Conservation (phyloP, 73 alveolate genomes). For the Durusdinium trenchii region DNA sequence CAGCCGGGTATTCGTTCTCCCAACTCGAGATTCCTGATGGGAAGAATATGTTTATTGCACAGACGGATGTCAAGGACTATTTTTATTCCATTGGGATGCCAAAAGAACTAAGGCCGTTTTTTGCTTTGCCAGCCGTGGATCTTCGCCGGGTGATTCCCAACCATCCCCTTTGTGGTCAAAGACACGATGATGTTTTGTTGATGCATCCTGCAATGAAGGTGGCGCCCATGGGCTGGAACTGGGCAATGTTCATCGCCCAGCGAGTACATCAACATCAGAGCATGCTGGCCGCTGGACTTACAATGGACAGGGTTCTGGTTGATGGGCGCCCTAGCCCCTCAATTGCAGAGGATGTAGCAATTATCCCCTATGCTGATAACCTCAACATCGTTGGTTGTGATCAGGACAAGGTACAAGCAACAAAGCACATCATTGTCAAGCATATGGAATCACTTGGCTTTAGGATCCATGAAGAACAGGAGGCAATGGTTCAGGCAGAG, state of each 20-base stretch:
- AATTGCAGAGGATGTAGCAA: background rate
- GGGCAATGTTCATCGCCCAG: conserved; percentile 43
- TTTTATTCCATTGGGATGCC: conserved; percentile 1
- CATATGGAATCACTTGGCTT: background rate
- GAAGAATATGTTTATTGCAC: background rate
- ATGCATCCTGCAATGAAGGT: background rate
- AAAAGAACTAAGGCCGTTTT: background rate
- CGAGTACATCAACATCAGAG: conserved; percentile 37
- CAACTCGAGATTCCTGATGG: background rate
- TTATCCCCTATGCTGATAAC: conserved; percentile 11
- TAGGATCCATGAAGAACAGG: conserved; percentile 7
- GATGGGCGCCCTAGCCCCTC: background rate
- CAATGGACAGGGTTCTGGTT: background rate
- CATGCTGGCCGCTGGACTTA: background rate
- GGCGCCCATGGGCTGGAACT: conserved; percentile 37
- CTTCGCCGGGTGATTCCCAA: background rate
- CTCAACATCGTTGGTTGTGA: background rate
- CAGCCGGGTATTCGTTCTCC: background rate
- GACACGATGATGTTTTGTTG: background rate
- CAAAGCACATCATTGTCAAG: background rate
- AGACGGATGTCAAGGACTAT: background rate
- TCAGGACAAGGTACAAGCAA: background rate
- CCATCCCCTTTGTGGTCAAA: background rate
- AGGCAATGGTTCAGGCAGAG: background rate
- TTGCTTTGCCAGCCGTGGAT: background rate